A percentile compares a stretch with the other conserved stretches of the same genome.
Conservation (phyloP, 179 eudicot species). For the Nepenthes alata region DNA sequence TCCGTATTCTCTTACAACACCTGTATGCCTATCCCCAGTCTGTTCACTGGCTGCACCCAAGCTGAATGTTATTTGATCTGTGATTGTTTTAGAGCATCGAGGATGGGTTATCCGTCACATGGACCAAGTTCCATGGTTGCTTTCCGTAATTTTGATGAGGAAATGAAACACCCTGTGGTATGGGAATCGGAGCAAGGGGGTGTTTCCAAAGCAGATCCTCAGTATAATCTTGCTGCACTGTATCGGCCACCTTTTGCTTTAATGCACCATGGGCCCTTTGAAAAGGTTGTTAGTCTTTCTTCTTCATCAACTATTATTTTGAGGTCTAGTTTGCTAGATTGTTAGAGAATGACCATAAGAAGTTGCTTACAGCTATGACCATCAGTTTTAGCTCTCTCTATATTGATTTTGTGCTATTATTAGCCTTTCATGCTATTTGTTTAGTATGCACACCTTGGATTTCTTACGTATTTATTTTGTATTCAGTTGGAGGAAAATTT, state of each 20-base stretch:
- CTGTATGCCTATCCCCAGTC: too few relatives aligned
- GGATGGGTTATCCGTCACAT: conserved; percentile 39
- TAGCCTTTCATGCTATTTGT: background rate
- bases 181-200: conserved; percentile 77
- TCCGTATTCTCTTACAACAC: too few relatives aligned
- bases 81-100: conserved; percentile 23
- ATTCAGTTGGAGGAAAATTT: background rate
- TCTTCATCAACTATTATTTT: conserved; percentile 1
- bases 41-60: background rate
- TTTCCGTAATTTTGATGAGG: conserved; percentile 90
- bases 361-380: too few relatives aligned
- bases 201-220: conserved; percentile 48
- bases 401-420: too few relatives aligned
- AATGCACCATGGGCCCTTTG: conserved; percentile 81
- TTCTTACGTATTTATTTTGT: too few relatives aligned
- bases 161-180: conserved; percentile 58
- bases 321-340: background rate
- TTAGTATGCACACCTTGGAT: background rate
- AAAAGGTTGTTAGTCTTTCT: conserved; percentile 40
- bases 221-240: conserved; percentile 86
- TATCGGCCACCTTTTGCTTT: conserved; percentile 90
- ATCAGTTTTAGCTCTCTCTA: too few relatives aligned
- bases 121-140: conserved; percentile 60
- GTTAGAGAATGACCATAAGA: too few relatives aligned
- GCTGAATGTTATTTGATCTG: background rate